phyloP scores from a whole-genome alignment of 345 rosid species.

The Excoecaria cochinchinensis region DNA sequence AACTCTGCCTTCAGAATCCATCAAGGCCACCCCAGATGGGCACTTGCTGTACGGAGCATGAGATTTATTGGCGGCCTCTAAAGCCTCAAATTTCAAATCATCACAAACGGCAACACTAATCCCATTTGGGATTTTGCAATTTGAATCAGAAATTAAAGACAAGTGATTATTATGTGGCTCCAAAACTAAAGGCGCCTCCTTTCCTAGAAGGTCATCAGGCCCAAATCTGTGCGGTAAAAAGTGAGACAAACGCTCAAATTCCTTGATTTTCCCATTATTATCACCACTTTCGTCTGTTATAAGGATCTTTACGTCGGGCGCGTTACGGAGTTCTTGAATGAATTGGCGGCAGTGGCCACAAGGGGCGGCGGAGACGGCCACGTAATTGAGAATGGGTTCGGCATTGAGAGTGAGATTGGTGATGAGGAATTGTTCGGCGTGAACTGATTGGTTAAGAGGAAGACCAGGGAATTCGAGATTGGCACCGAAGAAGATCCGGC shows the following conservation, averaged over 20 bases:
- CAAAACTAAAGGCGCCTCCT: conserved; percentile 58
- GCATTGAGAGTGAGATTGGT: conserved; percentile 73
- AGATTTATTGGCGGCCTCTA: conserved; percentile 76
- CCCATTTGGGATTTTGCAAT: conserved; percentile 19
- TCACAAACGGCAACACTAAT: not conserved
- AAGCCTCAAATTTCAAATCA: conserved; percentile 45
- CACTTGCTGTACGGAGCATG: conserved; percentile 87
- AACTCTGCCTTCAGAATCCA: conserved; percentile 73
- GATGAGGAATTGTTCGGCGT: conserved; percentile 96
- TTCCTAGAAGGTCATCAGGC: conserved; percentile 67
- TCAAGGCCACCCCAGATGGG: conserved; percentile 82
- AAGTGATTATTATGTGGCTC: conserved; percentile 60
- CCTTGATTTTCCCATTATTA: conserved; percentile 3
- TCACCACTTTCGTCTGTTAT: conserved; percentile 33
- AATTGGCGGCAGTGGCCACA: conserved; percentile 99
- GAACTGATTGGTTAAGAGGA: conserved; percentile 87
- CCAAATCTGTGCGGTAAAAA: conserved; percentile 81
- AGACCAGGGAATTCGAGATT: conserved; percentile 89
- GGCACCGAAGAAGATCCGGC: conserved; percentile 82
- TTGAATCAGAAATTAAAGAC: conserved; percentile 19
- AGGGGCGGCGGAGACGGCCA: conserved; percentile 93
- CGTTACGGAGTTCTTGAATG: conserved; percentile 76
- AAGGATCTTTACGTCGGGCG: conserved; percentile 52
- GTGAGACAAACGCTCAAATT: conserved; percentile 41
- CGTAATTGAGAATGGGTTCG: conserved; percentile 47